Evolutionary conservation across 768 basidiomycete species (phyloP), one percentile per base, ranked within the genome.

Genomic region (Trametes sanguinea): DNA sequence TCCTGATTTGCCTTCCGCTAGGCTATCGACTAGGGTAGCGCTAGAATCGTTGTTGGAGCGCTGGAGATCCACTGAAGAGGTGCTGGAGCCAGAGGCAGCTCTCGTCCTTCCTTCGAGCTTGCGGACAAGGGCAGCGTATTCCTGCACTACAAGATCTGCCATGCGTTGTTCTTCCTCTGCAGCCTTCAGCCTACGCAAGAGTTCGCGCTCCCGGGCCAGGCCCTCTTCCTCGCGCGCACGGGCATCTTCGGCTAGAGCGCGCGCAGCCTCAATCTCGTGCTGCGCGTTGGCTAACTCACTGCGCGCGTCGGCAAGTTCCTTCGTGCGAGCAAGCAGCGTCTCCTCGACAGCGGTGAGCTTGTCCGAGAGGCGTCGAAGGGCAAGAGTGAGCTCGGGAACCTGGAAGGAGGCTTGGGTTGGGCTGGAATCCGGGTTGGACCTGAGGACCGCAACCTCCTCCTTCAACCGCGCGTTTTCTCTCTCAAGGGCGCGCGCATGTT

Each of bases 101-200:
- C 72, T 73, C 57, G 71, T 71, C 60, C 80, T 77, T 16, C 79
- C 78, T 67, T 90, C 86, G 56, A 92, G 76, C 1, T 74, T 78
- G 17, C 89, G 79, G 11, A 92, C 91, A 13, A 93, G 80, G 60
- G 84, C 84, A 0, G 91, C 91, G 54, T 93, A 93, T 65, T 92
- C 88, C 54, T 80, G 77, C 14, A 92, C 81, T 4, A 85, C 86
- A 33, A 81, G 69, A 59, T 92, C 90, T 43, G 80, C 79, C 80
- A 90, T 83, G 65, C 77, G 80, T 37, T 77, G 74, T 63, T 87
- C 82, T 70, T 89, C 85, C 62, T 87, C 82, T 3, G 80, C 80
- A 22, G 75, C 76, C 40, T 74, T 76, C 3, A 84, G 71, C 65
- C 73, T 80, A 63, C 76, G 63, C 64, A 81, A 77, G 52, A 88